phyloP scores from a whole-genome alignment of 495 filamentous ascomycete genomes.

The Penicillium canariense region DNA sequence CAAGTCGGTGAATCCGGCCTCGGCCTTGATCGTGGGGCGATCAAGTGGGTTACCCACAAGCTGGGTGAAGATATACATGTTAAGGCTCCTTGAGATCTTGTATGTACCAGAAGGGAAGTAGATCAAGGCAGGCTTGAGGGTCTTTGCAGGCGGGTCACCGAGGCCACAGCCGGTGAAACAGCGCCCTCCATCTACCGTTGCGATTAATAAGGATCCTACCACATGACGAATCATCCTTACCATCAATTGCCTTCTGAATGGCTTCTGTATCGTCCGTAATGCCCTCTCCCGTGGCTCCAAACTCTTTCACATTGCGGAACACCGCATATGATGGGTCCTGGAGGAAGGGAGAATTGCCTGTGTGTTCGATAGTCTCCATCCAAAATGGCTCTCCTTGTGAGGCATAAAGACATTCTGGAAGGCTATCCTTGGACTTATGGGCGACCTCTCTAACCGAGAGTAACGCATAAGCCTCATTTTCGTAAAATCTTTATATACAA shows the following conservation, averaged over 20 bases:
- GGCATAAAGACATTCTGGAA: too few relatives aligned
- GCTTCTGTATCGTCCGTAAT: constrained; percentile 58
- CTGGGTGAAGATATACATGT: constrained; percentile 53
- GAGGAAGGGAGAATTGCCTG: constrained; percentile 1
- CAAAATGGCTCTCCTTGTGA: too few relatives aligned
- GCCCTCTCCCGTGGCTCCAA: constrained; percentile 5
- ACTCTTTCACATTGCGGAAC: constrained; percentile 7
- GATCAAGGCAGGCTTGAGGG: constrained; percentile 51
- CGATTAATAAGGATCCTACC: too few relatives aligned
- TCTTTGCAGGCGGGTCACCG: too few relatives aligned
- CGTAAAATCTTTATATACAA: too few relatives aligned
- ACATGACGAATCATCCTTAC: too few relatives aligned
- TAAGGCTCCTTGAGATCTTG: constrained; percentile 46
- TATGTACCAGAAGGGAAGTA: constrained; percentile 61
- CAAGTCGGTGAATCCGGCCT: constrained; percentile 54
- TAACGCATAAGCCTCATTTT: too few relatives aligned
- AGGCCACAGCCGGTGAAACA: too few relatives aligned
- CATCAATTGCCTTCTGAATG: constrained; percentile 55
- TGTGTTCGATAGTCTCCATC: constrained; percentile 3
- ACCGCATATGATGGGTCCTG: constrained; percentile 5
- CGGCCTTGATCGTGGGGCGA: constrained; percentile 57
- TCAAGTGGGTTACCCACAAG: constrained; percentile 59
- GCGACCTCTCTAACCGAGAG: too few relatives aligned
- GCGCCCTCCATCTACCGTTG: too few relatives aligned
- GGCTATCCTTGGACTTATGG: too few relatives aligned